These are phyloP conservation scores for Acorus calamus DNA, from an alignment of 106 monocot species.

Conservation along the genomic window DNA sequence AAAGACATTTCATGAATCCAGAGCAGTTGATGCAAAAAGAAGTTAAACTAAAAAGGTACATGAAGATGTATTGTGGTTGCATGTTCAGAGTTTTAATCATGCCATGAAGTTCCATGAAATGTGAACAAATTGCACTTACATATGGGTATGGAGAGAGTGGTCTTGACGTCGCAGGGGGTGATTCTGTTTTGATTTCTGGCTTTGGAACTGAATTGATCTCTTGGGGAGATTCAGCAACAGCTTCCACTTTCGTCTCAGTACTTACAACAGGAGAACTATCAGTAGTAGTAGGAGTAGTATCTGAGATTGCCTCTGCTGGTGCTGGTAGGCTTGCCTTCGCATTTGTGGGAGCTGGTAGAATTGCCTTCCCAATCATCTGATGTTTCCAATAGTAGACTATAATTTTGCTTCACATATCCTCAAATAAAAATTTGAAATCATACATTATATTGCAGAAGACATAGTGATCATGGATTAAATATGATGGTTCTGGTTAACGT, in stretches of 20 bases:
- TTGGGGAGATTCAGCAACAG: conserved; percentile 15
- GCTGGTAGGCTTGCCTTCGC: conserved; percentile 24
- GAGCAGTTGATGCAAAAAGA: too few relatives aligned
- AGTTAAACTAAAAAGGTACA: too few relatives aligned
- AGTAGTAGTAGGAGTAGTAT: conserved; percentile 2
- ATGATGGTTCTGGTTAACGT: too few relatives aligned
- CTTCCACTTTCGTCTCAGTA: conserved; percentile 17
- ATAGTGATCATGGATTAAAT: too few relatives aligned
- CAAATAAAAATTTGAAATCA: not conserved
- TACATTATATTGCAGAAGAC: too few relatives aligned
- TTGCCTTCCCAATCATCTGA: conserved; percentile 56
- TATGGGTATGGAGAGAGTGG: conserved; percentile 54
- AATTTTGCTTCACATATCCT: not conserved
- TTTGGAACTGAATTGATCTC: conserved; percentile 31
- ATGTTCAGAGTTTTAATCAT: too few relatives aligned
- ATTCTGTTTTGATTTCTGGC: too few relatives aligned
- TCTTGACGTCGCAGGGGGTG: conserved; percentile 13
- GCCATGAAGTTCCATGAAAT: too few relatives aligned
- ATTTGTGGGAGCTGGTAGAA: conserved; percentile 28
- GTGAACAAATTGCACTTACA: conserved; percentile 12
- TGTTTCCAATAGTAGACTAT: not conserved
- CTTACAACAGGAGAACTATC: conserved; percentile 7
- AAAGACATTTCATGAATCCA: too few relatives aligned
- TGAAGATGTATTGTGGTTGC: too few relatives aligned
- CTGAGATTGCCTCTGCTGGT: conserved; percentile 17